Evolutionary conservation across 2,329 filamentous ascomycete species (phyloP).

Genomic region (Microascus cirrosus): DNA sequence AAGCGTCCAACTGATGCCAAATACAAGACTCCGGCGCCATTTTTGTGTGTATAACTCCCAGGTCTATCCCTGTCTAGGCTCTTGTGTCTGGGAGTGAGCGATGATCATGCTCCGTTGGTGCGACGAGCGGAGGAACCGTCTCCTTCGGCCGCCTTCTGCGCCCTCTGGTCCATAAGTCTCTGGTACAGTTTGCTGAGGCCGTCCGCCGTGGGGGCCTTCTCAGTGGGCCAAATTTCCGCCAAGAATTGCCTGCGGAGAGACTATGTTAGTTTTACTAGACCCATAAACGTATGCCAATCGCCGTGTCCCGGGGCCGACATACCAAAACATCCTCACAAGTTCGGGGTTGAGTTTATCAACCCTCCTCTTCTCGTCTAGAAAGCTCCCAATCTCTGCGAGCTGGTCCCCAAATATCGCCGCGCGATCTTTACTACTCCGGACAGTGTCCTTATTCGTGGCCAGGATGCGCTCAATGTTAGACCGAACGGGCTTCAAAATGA

Average conservation of each 20-base stretch:
- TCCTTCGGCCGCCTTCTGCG: conserved; percentile 11
- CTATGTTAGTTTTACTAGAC: not conserved
- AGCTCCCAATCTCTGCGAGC: conserved; percentile 50
- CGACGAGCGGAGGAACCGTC: not conserved
- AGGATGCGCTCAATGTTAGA: conserved; percentile 49
- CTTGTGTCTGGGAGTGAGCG: not conserved
- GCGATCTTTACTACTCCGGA: conserved; percentile 50
- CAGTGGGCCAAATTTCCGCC: conserved; percentile 33
- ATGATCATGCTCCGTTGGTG: conserved; percentile 1
- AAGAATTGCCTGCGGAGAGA: conserved; percentile 26
- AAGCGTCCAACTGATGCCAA: not conserved
- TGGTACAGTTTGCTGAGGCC: conserved; percentile 32
- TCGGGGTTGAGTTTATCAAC: conserved; percentile 27
- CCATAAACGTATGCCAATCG: not conserved
- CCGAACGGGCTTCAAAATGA: conserved; percentile 44
- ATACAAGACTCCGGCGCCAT: not conserved
- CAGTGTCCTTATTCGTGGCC: conserved; percentile 49
- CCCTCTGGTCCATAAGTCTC: conserved; percentile 23
- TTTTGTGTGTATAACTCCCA: not conserved
- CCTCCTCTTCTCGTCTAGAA: conserved; percentile 37
- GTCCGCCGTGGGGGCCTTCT: conserved; percentile 26
- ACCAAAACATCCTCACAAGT: conserved; percentile 40
- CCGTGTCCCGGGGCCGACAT: conserved; percentile 13
- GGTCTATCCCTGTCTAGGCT: not conserved
- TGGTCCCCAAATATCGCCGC: conserved; percentile 50